Evolutionary conservation across 768 basidiomycete genomes (phyloP).

Genomic region (Boletus tomentosulus): DNA sequence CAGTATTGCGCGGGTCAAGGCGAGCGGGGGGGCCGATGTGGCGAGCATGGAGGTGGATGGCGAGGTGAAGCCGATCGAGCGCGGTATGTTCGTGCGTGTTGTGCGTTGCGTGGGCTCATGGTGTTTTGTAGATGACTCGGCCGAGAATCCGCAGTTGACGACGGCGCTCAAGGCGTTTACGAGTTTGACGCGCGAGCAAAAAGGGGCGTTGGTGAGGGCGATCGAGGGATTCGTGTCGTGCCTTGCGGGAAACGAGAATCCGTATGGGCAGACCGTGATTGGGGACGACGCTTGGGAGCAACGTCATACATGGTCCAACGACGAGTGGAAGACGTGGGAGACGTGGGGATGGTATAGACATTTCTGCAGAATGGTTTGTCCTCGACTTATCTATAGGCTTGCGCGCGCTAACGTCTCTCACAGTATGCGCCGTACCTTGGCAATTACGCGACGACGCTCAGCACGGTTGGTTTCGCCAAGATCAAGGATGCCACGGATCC

Average conservation of each 20-base stretch:
- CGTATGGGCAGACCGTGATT: constrained; percentile 48
- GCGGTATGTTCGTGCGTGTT: constrained; percentile 5
- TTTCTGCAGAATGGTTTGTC: constrained; percentile 73
- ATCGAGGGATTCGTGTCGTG: constrained; percentile 72
- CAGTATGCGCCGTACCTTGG: constrained; percentile 81
- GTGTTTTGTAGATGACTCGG: constrained; percentile 37
- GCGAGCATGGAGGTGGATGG: constrained; percentile 65
- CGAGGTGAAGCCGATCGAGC: constrained; percentile 61
- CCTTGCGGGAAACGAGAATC: constrained; percentile 42
- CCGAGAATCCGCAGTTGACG: constrained; percentile 65
- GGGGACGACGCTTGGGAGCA: constrained; percentile 66
- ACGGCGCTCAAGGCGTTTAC: constrained; percentile 73
- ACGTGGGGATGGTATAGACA: constrained; percentile 91
- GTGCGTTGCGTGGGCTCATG: not conserved
- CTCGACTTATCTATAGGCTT: constrained; percentile 5
- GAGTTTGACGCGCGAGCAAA: constrained; percentile 73
- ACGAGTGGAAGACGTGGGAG: constrained; percentile 83
- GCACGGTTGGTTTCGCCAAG: constrained; percentile 62
- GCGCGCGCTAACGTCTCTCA: not conserved
- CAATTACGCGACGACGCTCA: constrained; percentile 67
- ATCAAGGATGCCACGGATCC: constrained; percentile 57
- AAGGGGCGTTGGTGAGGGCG: constrained; percentile 63
- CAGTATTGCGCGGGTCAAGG: constrained; percentile 70
- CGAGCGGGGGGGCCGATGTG: constrained; percentile 49
- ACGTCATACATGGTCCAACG: constrained; percentile 62